Percentiles rank a stretch among this genome's conserved stretches.
Evolutionary conservation across 306 rosid genomes (phyloP).

Genomic region (Dalbergia cultrata): DNA sequence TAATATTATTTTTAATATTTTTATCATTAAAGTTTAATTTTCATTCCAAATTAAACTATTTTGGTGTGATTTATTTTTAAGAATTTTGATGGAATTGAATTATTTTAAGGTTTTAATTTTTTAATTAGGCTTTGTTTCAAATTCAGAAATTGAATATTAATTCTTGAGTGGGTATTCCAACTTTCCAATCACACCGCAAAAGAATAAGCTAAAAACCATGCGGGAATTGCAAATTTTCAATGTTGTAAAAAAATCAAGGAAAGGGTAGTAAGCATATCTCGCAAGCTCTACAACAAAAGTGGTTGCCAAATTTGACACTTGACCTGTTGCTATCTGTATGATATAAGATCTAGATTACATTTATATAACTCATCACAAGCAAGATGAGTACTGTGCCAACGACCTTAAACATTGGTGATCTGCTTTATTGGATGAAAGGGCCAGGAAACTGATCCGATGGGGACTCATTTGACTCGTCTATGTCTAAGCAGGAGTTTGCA

Average conservation of each 20-base stretch:
- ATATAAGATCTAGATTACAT: slow-evolving; percentile 14
- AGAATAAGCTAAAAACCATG: slow-evolving; percentile 26
- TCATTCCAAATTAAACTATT: too few species aligned
- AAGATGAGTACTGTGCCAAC: slow-evolving; percentile 22
- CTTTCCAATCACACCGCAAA: not conserved
- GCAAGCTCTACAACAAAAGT: slow-evolving; percentile 9
- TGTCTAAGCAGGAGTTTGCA: not conserved
- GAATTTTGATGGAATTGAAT: too few species aligned
- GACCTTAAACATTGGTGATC: slow-evolving; percentile 22
- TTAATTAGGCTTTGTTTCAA: too few species aligned
- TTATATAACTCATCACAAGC: not conserved
- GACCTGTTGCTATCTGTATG: slow-evolving; percentile 26
- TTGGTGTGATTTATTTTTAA: too few species aligned
- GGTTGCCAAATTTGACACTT: slow-evolving; percentile 58
- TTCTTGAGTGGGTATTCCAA: too few species aligned
- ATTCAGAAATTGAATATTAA: too few species aligned
- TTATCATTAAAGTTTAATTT: too few species aligned
- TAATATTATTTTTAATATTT: too few species aligned
- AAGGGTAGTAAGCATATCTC: not conserved
- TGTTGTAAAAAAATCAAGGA: slow-evolving; percentile 19
- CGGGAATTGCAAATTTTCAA: not conserved
- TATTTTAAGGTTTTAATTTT: too few species aligned
- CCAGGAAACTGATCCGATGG: slow-evolving; percentile 36
- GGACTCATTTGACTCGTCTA: slow-evolving; percentile 41
- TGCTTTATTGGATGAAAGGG: slow-evolving; percentile 44